A percentile compares a stretch with the other conserved stretches of the same genome.
These are phyloP conservation scores for Ogataea salicorniae DNA, from an alignment of 805 yeast genomes.

Conservation along the genomic window DNA sequence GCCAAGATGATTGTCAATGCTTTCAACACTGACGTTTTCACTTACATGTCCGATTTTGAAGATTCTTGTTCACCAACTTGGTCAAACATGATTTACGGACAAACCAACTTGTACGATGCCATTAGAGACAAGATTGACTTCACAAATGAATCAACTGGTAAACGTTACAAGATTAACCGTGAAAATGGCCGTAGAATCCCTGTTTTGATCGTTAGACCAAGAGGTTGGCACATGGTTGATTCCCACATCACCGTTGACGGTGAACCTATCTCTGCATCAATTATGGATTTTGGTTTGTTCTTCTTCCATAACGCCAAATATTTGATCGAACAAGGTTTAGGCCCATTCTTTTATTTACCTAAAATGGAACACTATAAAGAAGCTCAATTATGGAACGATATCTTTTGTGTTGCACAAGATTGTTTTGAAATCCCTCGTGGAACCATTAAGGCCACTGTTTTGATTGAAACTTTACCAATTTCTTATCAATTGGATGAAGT, in stretches of 20 bases:
- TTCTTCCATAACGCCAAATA: constrained; percentile 71
- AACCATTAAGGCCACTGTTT: constrained; percentile 73
- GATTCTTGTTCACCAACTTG: constrained; percentile 84
- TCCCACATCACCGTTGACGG: constrained; percentile 66
- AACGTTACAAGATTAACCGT: constrained; percentile 35
- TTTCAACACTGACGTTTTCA: constrained; percentile 69
- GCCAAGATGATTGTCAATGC: constrained; percentile 82
- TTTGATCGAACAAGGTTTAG: constrained; percentile 58
- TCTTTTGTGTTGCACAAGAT: constrained; percentile 73
- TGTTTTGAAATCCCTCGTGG: constrained; percentile 65
- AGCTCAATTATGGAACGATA: constrained; percentile 79
- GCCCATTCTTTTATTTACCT: constrained; percentile 79
- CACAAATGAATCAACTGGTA: constrained; percentile 33
- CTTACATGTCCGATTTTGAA: constrained; percentile 84
- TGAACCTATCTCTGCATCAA: constrained; percentile 72
- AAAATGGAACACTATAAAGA: constrained; percentile 85
- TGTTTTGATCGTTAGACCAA: constrained; percentile 76
- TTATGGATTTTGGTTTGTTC: constrained; percentile 74
- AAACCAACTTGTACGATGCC: constrained; percentile 72
- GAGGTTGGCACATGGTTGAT: constrained; percentile 85
- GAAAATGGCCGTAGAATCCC: constrained; percentile 54
- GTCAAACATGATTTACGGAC: constrained; percentile 75
- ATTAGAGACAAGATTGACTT: constrained; percentile 62
- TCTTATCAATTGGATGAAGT: constrained; percentile 87
- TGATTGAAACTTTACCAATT: constrained; percentile 80